Percentiles rank a stretch among this genome's conserved stretches.
Evolutionary conservation across 176 grass and related monocot species (phyloP).

Genomic region (Oryza rufipogon): DNA sequence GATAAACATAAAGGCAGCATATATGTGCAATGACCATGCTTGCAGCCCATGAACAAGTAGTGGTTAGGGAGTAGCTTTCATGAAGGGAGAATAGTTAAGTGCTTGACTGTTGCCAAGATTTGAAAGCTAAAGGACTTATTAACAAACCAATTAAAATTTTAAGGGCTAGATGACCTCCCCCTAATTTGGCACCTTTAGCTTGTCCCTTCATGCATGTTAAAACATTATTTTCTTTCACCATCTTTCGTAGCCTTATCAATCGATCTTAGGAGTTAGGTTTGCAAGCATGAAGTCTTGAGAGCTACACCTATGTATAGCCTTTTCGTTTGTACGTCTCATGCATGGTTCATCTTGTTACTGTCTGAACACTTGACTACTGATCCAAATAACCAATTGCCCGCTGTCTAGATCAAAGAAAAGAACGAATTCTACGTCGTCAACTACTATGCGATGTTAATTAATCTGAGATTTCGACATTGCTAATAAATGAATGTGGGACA

Average conservation of each 20-base stretch:
- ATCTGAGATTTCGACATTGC: not conserved
- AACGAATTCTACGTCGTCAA: constrained; percentile 11
- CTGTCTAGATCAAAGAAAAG: constrained; percentile 10
- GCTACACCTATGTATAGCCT: constrained; percentile 44
- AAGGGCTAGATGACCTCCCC: constrained; percentile 10
- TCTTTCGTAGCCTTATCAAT: constrained; percentile 30
- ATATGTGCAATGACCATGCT: constrained; percentile 15
- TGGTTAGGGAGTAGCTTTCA: constrained; percentile 57
- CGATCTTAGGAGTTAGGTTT: constrained; percentile 23
- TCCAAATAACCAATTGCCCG: not conserved
- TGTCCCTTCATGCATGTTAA: constrained; percentile 19
- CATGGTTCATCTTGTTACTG: constrained; percentile 35
- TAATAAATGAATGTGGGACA: not conserved
- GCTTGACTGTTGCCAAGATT: constrained; percentile 48
- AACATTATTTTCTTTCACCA: constrained; percentile 40
- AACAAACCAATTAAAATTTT: constrained; percentile 33
- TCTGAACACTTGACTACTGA: constrained; percentile 32
- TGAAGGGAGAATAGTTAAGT: constrained; percentile 44
- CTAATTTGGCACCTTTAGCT: constrained; percentile 35
- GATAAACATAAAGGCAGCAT: constrained; percentile 10
- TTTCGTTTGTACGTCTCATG: constrained; percentile 26
- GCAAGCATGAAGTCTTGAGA: constrained; percentile 38
- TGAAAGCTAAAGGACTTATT: constrained; percentile 35
- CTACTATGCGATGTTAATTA: not conserved
- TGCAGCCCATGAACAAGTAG: constrained; percentile 34